These are phyloP conservation scores for Diaporthe velutina DNA, from an alignment of 2,329 filamentous ascomycete genomes.

Conservation along the genomic window DNA sequence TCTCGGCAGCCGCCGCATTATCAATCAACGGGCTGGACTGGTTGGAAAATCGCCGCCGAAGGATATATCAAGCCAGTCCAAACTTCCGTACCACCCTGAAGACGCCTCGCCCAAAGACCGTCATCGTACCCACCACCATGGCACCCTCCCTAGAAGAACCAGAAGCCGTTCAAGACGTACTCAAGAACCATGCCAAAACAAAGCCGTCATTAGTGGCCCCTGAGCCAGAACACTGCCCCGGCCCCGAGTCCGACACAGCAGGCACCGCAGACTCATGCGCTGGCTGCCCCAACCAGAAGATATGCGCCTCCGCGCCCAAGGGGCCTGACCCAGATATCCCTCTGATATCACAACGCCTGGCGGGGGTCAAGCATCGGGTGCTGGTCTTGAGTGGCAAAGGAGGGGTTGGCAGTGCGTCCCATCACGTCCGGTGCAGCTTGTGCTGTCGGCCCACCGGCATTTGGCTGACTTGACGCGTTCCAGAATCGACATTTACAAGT, in stretches of 20 bases:
- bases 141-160: constrained; percentile 84
- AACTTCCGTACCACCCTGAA: not conserved
- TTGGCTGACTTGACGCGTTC: constrained; percentile 7
- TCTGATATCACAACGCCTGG: constrained; percentile 85
- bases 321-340: constrained; percentile 96
- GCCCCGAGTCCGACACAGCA: constrained; percentile 82
- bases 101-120: not conserved
- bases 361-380: constrained; percentile 89
- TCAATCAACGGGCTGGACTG: constrained; percentile 35
- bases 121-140: constrained; percentile 63
- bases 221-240: constrained; percentile 96
- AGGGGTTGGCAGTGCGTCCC: constrained; percentile 78
- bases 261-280: constrained; percentile 86
- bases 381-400: constrained; percentile 95
- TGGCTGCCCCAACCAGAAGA: constrained; percentile 94
- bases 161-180: constrained; percentile 74
- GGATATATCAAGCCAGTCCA: not conserved
- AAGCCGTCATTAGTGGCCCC: constrained; percentile 91
- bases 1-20: constrained; percentile 38
- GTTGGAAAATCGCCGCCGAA: constrained; percentile 5
- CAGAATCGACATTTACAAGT: constrained; percentile 87
- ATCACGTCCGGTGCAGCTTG: not conserved
- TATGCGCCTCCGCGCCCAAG: constrained; percentile 94
- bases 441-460: not conserved
- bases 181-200: constrained; percentile 81